These are phyloP conservation scores for Cynara cardunculus DNA, from an alignment of 129 eudicot genomes.

Conservation along the genomic window DNA sequence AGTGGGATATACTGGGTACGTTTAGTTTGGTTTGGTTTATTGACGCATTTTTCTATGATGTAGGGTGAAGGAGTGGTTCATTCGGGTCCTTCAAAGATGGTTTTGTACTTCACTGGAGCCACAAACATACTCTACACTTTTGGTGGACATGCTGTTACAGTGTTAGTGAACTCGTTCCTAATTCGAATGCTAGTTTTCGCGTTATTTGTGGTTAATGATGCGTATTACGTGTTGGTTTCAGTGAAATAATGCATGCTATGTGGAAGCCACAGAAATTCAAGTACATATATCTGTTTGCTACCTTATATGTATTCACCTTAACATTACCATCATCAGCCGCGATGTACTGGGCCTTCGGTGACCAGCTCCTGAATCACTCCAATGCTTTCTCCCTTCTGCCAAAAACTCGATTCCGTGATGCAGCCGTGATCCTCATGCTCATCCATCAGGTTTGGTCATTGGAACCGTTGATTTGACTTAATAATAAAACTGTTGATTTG, in stretches of 20 bases:
- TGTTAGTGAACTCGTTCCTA: constrained; percentile 45
- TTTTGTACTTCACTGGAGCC: constrained; percentile 75
- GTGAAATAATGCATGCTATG: constrained; percentile 86
- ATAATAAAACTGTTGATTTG: neutral
- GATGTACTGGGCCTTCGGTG: constrained; percentile 86
- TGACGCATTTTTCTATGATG: neutral
- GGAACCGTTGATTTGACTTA: neutral
- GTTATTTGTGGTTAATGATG: neutral
- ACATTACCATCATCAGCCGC: constrained; percentile 78
- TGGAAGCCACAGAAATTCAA: constrained; percentile 82
- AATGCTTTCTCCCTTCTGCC: constrained; percentile 82
- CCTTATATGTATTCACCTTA: constrained; percentile 69
- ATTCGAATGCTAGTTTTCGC: neutral
- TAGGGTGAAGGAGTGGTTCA: constrained; percentile 63
- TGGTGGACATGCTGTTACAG: constrained; percentile 87
- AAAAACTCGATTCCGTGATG: constrained; percentile 47
- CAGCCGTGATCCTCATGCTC: constrained; percentile 81
- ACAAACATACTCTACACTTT: constrained; percentile 79
- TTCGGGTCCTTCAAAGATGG: constrained; percentile 63
- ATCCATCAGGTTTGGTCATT: constrained; percentile 58
- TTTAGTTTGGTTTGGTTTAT: neutral
- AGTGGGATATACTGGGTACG: neutral
- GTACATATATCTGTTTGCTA: constrained; percentile 68
- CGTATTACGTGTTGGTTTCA: constrained; percentile 18
- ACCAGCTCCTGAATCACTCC: constrained; percentile 62